Conservation (phyloP, 768 basidiomycete genomes). For the Fomitopsis pulvina region DNA sequence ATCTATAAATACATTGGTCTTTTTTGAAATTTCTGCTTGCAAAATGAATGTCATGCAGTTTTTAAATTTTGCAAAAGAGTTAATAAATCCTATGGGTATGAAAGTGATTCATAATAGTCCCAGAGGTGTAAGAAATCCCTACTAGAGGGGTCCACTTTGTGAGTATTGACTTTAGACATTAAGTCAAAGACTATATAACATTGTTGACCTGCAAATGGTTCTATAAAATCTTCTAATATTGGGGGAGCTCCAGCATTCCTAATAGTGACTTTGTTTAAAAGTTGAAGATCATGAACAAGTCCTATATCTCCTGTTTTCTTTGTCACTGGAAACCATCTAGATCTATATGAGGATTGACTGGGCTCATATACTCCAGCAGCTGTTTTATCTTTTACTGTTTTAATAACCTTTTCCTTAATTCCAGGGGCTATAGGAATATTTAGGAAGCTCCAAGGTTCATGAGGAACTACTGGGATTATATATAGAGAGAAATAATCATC, state of each 20-base stretch:
- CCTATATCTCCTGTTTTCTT: constrained; percentile 31
- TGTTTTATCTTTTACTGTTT: constrained; percentile 27
- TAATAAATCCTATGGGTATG: neutral
- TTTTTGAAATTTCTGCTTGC: neutral
- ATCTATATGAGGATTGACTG: constrained; percentile 29
- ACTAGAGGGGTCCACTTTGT: too few species aligned
- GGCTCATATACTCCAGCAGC: constrained; percentile 31
- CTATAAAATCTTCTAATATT: neutral
- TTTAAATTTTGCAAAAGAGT: neutral
- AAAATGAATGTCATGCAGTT: neutral
- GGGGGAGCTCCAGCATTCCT: neutral
- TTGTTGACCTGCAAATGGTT: neutral
- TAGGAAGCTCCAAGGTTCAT: constrained; percentile 29
- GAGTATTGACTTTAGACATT: too few species aligned
- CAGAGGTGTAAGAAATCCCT: too few species aligned
- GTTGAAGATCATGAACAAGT: neutral
- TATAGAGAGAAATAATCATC: constrained; percentile 22
- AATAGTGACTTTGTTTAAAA: neutral
- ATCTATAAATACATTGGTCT: constrained; percentile 1
- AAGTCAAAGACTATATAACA: neutral
- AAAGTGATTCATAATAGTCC: too few species aligned
- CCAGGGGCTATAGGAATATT: constrained; percentile 33
- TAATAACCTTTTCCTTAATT: constrained; percentile 24
- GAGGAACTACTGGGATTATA: constrained; percentile 26
- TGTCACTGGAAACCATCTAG: constrained; percentile 31